phyloP scores from a whole-genome alignment of 1,139 yeast species.

The Suhomyces choctaworum region DNA sequence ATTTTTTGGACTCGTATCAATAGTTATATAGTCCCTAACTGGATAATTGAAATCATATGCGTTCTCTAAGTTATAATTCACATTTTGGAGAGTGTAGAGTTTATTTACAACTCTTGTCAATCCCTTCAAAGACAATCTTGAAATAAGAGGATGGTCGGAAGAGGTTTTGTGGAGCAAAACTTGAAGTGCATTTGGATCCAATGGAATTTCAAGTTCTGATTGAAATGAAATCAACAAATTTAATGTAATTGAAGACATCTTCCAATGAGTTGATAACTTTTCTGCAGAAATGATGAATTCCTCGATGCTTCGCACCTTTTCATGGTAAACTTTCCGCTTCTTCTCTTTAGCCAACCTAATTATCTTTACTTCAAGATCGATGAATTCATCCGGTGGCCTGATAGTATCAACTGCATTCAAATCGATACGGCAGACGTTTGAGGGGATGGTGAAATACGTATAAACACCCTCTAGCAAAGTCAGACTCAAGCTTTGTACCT shows the following conservation, averaged over 20 bases:
- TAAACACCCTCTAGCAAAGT: slow-evolving; percentile 50
- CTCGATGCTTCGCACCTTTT: slow-evolving; percentile 45
- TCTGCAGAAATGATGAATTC: slow-evolving; percentile 42
- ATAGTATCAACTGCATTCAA: slow-evolving; percentile 47
- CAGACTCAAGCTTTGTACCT: slow-evolving; percentile 54
- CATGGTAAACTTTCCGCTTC: slow-evolving; percentile 48
- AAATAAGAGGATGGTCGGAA: slow-evolving; percentile 72
- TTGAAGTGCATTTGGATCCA: slow-evolving; percentile 44
- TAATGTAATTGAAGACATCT: slow-evolving; percentile 55
- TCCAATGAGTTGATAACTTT: slow-evolving; percentile 63
- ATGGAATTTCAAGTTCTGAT: slow-evolving; percentile 52
- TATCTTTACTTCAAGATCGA: slow-evolving; percentile 56
- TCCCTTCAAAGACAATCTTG: slow-evolving; percentile 65
- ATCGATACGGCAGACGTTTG: slow-evolving; percentile 58
- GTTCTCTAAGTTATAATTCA: slow-evolving; percentile 51
- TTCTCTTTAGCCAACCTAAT: slow-evolving; percentile 59
- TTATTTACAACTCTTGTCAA: slow-evolving; percentile 57
- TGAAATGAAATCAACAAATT: slow-evolving; percentile 57
- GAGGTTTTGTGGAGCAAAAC: slow-evolving; percentile 55
- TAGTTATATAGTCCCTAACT: slow-evolving; percentile 37
- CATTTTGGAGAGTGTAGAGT: slow-evolving; percentile 52
- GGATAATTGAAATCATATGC: slow-evolving; percentile 44
- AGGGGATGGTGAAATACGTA: slow-evolving; percentile 55
- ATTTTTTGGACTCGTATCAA: slow-evolving; percentile 42
- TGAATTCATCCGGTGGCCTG: slow-evolving; percentile 62